Percentiles rank a stretch among this genome's conserved stretches.
These are phyloP conservation scores for Teratosphaeria nubilosa DNA, from an alignment of 2,329 filamentous ascomycete genomes.

Conservation along the genomic window DNA sequence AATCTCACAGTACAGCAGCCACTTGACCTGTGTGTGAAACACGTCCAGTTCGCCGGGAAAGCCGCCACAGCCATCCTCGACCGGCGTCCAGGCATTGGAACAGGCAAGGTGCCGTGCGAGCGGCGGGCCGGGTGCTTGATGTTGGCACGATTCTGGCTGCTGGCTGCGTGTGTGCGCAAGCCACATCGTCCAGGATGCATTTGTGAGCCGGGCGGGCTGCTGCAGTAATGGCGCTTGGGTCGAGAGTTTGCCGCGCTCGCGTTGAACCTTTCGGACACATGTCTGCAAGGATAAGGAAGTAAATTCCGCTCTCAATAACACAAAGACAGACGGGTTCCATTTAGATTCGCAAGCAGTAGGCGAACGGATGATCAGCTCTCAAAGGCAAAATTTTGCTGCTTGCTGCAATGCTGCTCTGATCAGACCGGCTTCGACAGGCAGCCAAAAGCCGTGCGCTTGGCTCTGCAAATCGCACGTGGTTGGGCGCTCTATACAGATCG, in stretches of 20 bases:
- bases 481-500: conserved; percentile 1
- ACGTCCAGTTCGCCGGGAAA: not conserved
- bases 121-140: not conserved
- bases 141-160: not conserved
- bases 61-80: not conserved
- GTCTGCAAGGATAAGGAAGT: not conserved
- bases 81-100: not conserved
- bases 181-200: not conserved
- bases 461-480: conserved; percentile 15
- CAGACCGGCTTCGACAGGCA: not conserved
- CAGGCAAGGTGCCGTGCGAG: not conserved
- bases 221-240: not conserved
- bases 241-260: not conserved
- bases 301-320: not conserved
- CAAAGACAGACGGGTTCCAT: not conserved
- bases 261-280: not conserved
- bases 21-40: not conserved
- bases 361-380: too few relatives aligned
- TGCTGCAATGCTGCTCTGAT: too few relatives aligned
- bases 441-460: not conserved
- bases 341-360: not conserved
- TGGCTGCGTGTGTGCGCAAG: not conserved
- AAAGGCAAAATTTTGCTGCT: too few relatives aligned
- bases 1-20: not conserved
- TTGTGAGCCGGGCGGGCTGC: not conserved